Conservation (phyloP, 1,139 yeast genomes). For the Kluyveromyces sp. region DNA sequence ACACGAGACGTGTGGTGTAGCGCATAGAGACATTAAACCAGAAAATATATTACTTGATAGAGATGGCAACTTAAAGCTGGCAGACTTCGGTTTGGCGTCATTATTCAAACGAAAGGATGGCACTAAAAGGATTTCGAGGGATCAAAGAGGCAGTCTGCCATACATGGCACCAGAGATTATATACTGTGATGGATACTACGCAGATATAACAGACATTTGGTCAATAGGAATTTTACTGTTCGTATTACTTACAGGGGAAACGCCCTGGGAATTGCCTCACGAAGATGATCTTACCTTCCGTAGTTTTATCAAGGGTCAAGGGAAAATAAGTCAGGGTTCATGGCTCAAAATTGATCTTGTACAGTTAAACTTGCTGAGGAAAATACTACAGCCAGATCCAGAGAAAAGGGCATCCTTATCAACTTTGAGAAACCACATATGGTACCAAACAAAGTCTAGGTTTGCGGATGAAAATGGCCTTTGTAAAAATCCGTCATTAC, state of each 20-base stretch:
- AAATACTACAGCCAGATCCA: constrained; percentile 43
- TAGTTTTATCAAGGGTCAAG: constrained; percentile 36
- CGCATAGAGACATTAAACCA: constrained; percentile 86
- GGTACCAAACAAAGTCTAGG: constrained; percentile 39
- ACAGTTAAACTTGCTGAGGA: constrained; percentile 43
- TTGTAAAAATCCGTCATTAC: constrained; percentile 42
- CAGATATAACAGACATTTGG: constrained; percentile 53
- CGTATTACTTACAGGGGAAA: constrained; percentile 52
- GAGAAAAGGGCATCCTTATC: constrained; percentile 35
- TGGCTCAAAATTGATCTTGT: constrained; percentile 45
- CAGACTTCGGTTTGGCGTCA: constrained; percentile 64
- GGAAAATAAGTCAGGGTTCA: constrained; percentile 39
- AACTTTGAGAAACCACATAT: constrained; percentile 41
- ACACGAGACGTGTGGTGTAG: constrained; percentile 61
- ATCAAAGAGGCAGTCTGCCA: constrained; percentile 61
- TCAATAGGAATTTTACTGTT: constrained; percentile 55
- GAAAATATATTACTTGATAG: constrained; percentile 75
- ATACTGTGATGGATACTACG: constrained; percentile 38
- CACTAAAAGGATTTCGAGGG: constrained; percentile 44
- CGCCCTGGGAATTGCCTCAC: constrained; percentile 61
- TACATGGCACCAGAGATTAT: constrained; percentile 67
- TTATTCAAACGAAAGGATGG: constrained; percentile 53
- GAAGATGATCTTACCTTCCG: constrained; percentile 41
- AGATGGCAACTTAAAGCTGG: constrained; percentile 54
- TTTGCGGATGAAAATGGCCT: constrained; percentile 38